Percentiles rank a stretch among this genome's conserved stretches.
Evolutionary conservation across 106 monocot genomes (phyloP).

Genomic region (Triglochin maritima): DNA sequence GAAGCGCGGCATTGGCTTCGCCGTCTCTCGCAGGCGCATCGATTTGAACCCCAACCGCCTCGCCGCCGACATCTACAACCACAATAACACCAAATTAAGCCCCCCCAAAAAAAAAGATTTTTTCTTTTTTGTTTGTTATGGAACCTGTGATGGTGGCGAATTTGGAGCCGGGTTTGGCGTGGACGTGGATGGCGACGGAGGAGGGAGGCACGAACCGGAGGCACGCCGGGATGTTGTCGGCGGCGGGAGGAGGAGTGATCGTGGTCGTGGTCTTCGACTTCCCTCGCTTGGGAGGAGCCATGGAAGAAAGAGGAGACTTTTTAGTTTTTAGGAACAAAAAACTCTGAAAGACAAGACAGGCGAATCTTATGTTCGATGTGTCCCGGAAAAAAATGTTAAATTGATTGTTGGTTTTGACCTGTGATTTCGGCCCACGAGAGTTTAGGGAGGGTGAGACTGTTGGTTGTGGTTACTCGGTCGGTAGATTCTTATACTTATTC

Average conservation of each 20-base stretch:
- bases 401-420: too few relatives aligned
- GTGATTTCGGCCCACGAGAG: too few relatives aligned
- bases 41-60: slow-evolving; percentile 78
- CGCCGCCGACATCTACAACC: slow-evolving; percentile 57
- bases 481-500: too few relatives aligned
- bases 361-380: too few relatives aligned
- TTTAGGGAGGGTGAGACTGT: too few relatives aligned
- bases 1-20: slow-evolving; percentile 74
- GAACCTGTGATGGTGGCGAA: slow-evolving; percentile 87
- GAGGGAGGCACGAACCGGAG: slow-evolving; percentile 60
- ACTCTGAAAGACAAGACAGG: too few relatives aligned
- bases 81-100: background rate
- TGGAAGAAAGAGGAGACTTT: slow-evolving; percentile 2
- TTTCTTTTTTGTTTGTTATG: too few relatives aligned
- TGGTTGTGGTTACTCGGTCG: too few relatives aligned
- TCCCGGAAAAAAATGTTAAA: too few relatives aligned
- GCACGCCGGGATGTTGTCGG: slow-evolving; percentile 36
- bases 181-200: slow-evolving; percentile 62
- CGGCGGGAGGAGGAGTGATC: slow-evolving; percentile 8
- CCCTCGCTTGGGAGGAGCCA: slow-evolving; percentile 61
- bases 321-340: too few relatives aligned
- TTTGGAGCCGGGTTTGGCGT: slow-evolving; percentile 94
- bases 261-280: slow-evolving; percentile 35
- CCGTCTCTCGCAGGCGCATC: slow-evolving; percentile 93
- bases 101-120: slow-evolving; percentile 1